Evolutionary conservation across 495 filamentous ascomycete species (phyloP).

Genomic region (Viridothelium virens): DNA sequence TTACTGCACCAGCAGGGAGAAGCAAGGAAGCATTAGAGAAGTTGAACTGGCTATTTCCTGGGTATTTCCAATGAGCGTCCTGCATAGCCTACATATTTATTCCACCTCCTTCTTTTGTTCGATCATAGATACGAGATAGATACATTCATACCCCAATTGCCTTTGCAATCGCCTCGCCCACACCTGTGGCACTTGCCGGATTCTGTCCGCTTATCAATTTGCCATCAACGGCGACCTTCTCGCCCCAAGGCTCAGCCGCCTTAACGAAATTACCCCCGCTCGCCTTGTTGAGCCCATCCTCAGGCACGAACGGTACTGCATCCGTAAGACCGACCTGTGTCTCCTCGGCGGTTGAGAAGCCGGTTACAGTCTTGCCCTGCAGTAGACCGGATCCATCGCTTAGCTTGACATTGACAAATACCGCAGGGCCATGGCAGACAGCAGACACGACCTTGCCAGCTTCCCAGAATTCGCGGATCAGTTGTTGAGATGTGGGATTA

Average conservation of each 20-base stretch:
- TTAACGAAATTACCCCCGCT: conserved; percentile 51
- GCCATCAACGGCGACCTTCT: conserved; percentile 50
- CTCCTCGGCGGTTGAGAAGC: conserved; percentile 64
- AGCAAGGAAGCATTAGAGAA: conserved; percentile 39
- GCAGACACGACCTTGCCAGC: conserved; percentile 22
- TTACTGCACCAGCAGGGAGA: conserved; percentile 36
- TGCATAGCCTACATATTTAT: neutral
- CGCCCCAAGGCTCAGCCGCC: conserved; percentile 49
- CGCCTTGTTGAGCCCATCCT: conserved; percentile 48
- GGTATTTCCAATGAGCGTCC: conserved; percentile 37
- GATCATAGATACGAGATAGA: neutral
- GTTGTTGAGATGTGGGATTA: conserved; percentile 43
- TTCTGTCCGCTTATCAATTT: conserved; percentile 70
- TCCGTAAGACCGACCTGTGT: conserved; percentile 41
- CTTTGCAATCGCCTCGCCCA: conserved; percentile 48
- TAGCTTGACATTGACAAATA: conserved; percentile 50
- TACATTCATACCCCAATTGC: conserved; percentile 17
- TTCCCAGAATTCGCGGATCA: conserved; percentile 54
- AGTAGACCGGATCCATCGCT: conserved; percentile 46
- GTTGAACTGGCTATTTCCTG: conserved; percentile 72
- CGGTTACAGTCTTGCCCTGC: conserved; percentile 52
- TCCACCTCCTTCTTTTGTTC: neutral
- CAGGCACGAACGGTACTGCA: conserved; percentile 57
- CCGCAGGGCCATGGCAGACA: conserved; percentile 34
- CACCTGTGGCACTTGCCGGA: conserved; percentile 52